Percentiles rank a stretch among this genome's conserved stretches.
phyloP scores from a whole-genome alignment of 345 rosid genomes.

The Noccaea caerulescens region DNA sequence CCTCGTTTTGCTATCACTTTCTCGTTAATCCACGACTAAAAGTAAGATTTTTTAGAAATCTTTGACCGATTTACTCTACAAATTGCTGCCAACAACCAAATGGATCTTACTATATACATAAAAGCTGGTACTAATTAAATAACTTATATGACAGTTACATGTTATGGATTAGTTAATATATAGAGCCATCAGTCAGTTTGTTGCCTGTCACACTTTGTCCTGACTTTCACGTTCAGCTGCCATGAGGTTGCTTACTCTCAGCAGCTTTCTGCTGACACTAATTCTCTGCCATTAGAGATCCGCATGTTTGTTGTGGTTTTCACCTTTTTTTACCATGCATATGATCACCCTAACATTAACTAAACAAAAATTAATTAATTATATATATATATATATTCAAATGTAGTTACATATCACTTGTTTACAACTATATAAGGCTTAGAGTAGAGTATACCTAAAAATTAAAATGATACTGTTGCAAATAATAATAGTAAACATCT shows the following conservation, averaged over 20 bases:
- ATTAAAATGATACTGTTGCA: too few species aligned
- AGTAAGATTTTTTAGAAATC: neutral
- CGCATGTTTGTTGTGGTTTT: neutral
- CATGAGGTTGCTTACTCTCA: conserved; percentile 1
- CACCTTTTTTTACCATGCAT: neutral
- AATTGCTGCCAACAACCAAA: neutral
- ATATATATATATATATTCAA: neutral
- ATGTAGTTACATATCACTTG: neutral
- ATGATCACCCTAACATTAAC: neutral
- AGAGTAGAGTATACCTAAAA: too few species aligned
- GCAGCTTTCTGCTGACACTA: conserved; percentile 6
- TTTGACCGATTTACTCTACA: neutral
- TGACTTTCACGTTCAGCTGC: neutral
- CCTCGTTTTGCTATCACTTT: conserved; percentile 1
- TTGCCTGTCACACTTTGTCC: conserved; percentile 18
- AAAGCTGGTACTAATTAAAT: neutral
- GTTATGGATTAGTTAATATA: neutral
- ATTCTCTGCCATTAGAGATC: neutral
- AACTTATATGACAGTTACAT: neutral
- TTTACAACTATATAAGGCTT: too few species aligned
- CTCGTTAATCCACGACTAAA: conserved; percentile 9
- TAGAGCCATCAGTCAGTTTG: neutral
- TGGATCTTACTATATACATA: neutral
- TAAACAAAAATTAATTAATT: too few species aligned
- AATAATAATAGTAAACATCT: too few species aligned